Evolutionary conservation across 345 rosid genomes (phyloP).

Genomic region (Citrus australasica): DNA sequence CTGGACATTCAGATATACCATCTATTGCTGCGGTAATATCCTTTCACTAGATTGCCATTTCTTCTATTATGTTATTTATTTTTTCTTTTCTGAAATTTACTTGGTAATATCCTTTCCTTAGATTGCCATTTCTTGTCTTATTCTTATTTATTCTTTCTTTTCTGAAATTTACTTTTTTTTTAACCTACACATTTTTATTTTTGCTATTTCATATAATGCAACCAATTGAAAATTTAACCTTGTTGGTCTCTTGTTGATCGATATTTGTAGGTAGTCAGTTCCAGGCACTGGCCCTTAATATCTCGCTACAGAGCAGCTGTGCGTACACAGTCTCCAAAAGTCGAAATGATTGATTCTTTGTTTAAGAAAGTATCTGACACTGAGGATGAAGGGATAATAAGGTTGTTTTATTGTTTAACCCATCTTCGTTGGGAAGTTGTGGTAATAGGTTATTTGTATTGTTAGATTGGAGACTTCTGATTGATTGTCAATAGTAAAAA

Average conservation of each 20-base stretch:
- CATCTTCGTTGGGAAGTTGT: background rate
- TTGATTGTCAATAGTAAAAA: background rate
- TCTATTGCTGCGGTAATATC: slow-evolving; percentile 83
- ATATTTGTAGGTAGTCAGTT: slow-evolving; percentile 59
- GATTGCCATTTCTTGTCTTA: background rate
- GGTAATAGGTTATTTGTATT: background rate
- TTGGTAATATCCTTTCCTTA: slow-evolving; percentile 34
- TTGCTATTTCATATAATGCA: background rate
- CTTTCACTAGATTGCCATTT: slow-evolving; percentile 1
- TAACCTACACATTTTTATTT: no score
- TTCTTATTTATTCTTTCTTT: no score
- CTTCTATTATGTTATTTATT: background rate
- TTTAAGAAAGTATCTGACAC: slow-evolving; percentile 53
- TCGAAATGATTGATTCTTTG: slow-evolving; percentile 85
- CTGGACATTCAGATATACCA: slow-evolving; percentile 79
- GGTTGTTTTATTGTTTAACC: slow-evolving; percentile 24
- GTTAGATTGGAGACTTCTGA: background rate
- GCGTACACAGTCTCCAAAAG: slow-evolving; percentile 80
- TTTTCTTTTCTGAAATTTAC: no score
- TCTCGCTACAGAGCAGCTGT: slow-evolving; percentile 87
- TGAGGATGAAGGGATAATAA: slow-evolving; percentile 72
- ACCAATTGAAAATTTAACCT: background rate
- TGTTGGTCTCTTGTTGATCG: background rate
- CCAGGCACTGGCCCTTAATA: slow-evolving; percentile 85
- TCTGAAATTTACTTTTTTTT: no score